Evolutionary conservation across 1,139 yeast genomes (phyloP), one percentile per base, ranked within the genome.

Genomic region (Kodamaea ohmeri): DNA sequence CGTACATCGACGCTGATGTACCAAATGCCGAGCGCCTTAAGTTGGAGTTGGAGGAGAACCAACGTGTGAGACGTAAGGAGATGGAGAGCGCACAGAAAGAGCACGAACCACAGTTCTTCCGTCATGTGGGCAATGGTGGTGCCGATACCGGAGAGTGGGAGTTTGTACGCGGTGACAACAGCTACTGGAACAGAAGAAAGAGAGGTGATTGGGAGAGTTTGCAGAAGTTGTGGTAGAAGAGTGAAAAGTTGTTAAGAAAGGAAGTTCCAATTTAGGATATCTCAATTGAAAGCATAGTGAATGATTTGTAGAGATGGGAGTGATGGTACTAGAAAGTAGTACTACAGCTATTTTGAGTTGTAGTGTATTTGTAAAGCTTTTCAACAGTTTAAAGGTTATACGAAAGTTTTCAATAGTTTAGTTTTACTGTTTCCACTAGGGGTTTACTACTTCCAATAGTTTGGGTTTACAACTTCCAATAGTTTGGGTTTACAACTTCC

Each of bases 181-280:
- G 86, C 52, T 90, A 90, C 57, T 90, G 97, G 97, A 78, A 76
- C 48, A 75, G 87, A 52, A 77, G 94, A 58, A 73, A 69, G 47
- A 63, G 58, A 4, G 65, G 65, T 6, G 76, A 81, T 49, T 83
- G 92, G 92, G 61, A 63, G 14, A 83, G 65, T 27, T 52, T 80
- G 20, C 47, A 65, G 9, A 59, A 68, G 37, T 60, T 81, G 37
- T 81, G 86, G 86, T 79, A 49, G 43, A 14, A 4, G 12, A 24
- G 12, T 6, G 8, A 24, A 24, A 6, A n/a, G n/a, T n/a, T n/a
- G n/a, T n/a, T n/a, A n/a, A n/a, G n/a, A n/a, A n/a, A n/a, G n/a
- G n/a, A n/a, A n/a, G n/a, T n/a, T n/a, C n/a, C n/a, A n/a, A n/a
- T n/a, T n/a, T n/a, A n/a, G n/a, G n/a, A n/a, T n/a, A n/a, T n/a